These are phyloP conservation scores for Aspergillus ibericus DNA, from an alignment of 2,329 filamentous ascomycete genomes.

Conservation along the genomic window DNA sequence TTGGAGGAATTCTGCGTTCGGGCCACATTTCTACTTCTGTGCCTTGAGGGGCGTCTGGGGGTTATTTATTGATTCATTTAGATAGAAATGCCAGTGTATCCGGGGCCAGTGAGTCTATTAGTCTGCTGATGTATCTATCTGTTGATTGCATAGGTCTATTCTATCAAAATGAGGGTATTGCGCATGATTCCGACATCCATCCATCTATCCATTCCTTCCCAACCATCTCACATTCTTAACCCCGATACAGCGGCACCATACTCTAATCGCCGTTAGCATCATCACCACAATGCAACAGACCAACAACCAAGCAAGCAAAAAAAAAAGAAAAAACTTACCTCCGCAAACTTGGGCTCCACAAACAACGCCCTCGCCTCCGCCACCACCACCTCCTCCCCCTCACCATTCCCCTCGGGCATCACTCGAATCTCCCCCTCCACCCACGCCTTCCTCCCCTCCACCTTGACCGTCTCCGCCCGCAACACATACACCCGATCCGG, in stretches of 20 bases:
- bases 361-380: constrained; percentile 41
- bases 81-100: constrained; percentile 7
- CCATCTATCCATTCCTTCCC: constrained; percentile 8
- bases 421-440: constrained; percentile 34
- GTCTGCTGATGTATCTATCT: constrained; percentile 5
- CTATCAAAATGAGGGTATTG: constrained; percentile 4
- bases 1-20: not conserved
- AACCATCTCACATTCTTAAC: too few species aligned
- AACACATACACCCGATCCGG: constrained; percentile 36
- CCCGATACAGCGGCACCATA: constrained; percentile 34
- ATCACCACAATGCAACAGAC: too few species aligned
- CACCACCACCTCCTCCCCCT: constrained; percentile 30
- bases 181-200: not conserved
- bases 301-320: not conserved
- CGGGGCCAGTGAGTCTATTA: constrained; percentile 1
- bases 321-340: constrained; percentile 25
- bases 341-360: constrained; percentile 39
- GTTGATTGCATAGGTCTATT: not conserved
- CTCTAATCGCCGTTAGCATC: constrained; percentile 22
- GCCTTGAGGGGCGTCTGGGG: not conserved
- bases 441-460: constrained; percentile 41
- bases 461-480: constrained; percentile 31
- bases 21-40: not conserved
- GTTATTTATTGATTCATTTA: constrained; percentile 2
- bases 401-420: constrained; percentile 15